Evolutionary conservation across 768 basidiomycete species (phyloP).

Genomic region (Cyclocybe aegerita): DNA sequence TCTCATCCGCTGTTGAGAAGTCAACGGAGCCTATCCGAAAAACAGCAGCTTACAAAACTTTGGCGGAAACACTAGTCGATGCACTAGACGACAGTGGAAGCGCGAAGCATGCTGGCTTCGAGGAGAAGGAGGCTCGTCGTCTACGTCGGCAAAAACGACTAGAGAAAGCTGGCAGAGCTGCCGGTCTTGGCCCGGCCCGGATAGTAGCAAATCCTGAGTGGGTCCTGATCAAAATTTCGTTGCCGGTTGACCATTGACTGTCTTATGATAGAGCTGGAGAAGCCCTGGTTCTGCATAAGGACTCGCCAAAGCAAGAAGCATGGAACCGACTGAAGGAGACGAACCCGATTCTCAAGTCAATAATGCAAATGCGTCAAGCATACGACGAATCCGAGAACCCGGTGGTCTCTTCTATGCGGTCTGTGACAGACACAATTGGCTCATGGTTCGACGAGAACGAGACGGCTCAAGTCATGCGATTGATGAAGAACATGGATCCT

Average conservation of each 20-base stretch:
- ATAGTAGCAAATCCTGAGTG: slow-evolving; percentile 81
- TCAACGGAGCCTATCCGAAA: slow-evolving; percentile 98
- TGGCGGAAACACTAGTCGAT: slow-evolving; percentile 87
- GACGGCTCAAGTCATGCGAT: slow-evolving; percentile 89
- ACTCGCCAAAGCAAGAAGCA: slow-evolving; percentile 73
- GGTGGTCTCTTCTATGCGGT: slow-evolving; percentile 75
- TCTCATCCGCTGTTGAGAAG: slow-evolving; percentile 81
- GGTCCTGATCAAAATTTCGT: slow-evolving; percentile 27
- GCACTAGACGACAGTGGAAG: slow-evolving; percentile 93
- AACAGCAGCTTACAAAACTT: slow-evolving; percentile 89
- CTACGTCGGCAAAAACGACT: slow-evolving; percentile 77
- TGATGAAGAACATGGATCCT: slow-evolving; percentile 89
- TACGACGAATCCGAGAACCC: slow-evolving; percentile 96
- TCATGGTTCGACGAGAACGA: slow-evolving; percentile 97
- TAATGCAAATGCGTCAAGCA: slow-evolving; percentile 59
- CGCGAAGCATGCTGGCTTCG: slow-evolving; percentile 93
- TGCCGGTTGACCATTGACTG: slow-evolving; percentile 1
- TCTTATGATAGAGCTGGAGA: slow-evolving; percentile 68
- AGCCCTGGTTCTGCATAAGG: slow-evolving; percentile 81
- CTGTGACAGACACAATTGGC: slow-evolving; percentile 82
- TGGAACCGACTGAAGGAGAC: slow-evolving; percentile 82
- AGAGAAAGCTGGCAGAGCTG: slow-evolving; percentile 77
- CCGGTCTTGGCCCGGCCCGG: slow-evolving; percentile 54
- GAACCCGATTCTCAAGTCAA: slow-evolving; percentile 68
- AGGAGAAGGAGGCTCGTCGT: slow-evolving; percentile 90